Conservation (phyloP, 805 yeast genomes). For the Brettanomyces sp. region DNA sequence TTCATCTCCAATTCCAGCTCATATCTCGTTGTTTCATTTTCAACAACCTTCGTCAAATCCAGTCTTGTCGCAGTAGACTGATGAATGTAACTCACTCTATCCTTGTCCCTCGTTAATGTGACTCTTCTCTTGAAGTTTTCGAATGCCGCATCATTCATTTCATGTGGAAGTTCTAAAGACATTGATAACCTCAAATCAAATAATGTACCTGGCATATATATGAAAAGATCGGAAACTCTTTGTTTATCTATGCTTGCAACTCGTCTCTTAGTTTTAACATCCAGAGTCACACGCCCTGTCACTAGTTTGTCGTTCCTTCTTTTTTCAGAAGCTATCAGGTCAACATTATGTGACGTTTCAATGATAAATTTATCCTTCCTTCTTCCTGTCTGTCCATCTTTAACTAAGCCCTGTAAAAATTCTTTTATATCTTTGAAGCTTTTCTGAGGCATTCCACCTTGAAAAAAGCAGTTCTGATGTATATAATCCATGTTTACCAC, state of each 20-base stretch:
- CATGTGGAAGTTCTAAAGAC: conserved; percentile 67
- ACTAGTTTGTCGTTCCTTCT: conserved; percentile 57
- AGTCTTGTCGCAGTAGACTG: conserved; percentile 64
- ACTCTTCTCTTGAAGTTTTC: conserved; percentile 41
- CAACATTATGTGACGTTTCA: conserved; percentile 54
- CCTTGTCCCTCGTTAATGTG: conserved; percentile 54
- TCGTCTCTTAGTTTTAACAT: conserved; percentile 55
- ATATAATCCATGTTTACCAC: conserved; percentile 42
- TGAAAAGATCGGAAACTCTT: conserved; percentile 60
- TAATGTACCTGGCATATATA: conserved; percentile 67
- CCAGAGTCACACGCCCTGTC: conserved; percentile 57
- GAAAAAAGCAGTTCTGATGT: conserved; percentile 45
- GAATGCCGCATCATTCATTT: conserved; percentile 41
- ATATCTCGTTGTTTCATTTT: conserved; percentile 20
- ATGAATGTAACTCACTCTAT: conserved; percentile 64
- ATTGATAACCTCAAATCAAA: conserved; percentile 72
- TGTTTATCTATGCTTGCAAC: conserved; percentile 65
- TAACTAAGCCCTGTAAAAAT: conserved; percentile 45
- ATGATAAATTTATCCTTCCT: conserved; percentile 40
- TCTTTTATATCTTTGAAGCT: conserved; percentile 49
- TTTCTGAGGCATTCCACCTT: conserved; percentile 55
- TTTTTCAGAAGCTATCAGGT: conserved; percentile 53
- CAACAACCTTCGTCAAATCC: conserved; percentile 57
- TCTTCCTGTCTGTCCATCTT: conserved; percentile 13
- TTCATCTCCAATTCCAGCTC: conserved; percentile 29